phyloP scores from a whole-genome alignment of 805 yeast genomes.

The Barnettozyma vustinii region DNA sequence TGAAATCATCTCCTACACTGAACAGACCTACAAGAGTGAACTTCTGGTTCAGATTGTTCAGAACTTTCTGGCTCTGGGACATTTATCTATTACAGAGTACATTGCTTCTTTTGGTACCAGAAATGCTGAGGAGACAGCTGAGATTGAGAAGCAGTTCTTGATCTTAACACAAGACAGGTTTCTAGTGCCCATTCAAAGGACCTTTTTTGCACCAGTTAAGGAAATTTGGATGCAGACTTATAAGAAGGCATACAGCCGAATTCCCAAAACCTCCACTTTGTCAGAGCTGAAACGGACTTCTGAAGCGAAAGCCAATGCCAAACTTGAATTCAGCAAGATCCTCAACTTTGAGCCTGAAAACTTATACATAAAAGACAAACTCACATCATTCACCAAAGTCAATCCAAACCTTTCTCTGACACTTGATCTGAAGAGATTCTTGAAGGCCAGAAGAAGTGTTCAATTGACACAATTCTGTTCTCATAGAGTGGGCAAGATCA shows the following conservation, averaged over 20 bases:
- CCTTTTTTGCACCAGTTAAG: conserved; percentile 31
- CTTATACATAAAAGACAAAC: conserved; percentile 28
- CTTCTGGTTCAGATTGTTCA: conserved; percentile 56
- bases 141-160: conserved; percentile 35
- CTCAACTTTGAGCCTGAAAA: conserved; percentile 29
- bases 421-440: conserved; percentile 59
- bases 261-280: conserved; percentile 34
- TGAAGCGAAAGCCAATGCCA: conserved; percentile 53
- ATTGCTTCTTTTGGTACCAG: conserved; percentile 24
- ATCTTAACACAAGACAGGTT: conserved; percentile 44
- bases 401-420: conserved; percentile 47
- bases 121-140: conserved; percentile 24
- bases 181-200: conserved; percentile 41
- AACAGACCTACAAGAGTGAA: conserved; percentile 35
- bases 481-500: conserved; percentile 63
- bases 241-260: conserved; percentile 32
- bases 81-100: conserved; percentile 52
- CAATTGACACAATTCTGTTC: conserved; percentile 59
- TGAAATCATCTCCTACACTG: conserved; percentile 55
- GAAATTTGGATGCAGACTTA: conserved; percentile 38
- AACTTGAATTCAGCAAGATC: conserved; percentile 31
- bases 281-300: conserved; percentile 52
- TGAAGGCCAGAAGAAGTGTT: conserved; percentile 58
- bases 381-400: conserved; percentile 37
- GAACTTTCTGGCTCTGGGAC: conserved; percentile 66